phyloP scores from a whole-genome alignment of 352 stramenopile genomes.

The Phytophthora nicotianae region DNA sequence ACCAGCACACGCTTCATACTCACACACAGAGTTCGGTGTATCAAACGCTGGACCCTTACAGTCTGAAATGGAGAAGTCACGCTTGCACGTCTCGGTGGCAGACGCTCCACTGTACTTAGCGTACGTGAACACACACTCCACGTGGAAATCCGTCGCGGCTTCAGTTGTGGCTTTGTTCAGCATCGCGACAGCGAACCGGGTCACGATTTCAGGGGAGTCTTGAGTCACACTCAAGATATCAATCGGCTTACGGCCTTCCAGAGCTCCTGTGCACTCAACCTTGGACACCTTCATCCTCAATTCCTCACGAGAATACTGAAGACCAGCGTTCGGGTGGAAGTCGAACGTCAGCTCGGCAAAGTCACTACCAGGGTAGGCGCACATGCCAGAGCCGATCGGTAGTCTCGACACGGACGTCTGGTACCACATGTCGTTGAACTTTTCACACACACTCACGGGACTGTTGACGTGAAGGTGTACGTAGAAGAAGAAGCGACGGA shows the following conservation, averaged over 20 bases:
- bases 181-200: constrained; percentile 63
- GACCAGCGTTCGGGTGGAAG: constrained; percentile 53
- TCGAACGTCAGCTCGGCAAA: constrained; percentile 74
- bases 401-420: constrained; percentile 46
- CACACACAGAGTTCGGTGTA: constrained; percentile 40
- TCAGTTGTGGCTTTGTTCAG: constrained; percentile 46
- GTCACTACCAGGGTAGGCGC: constrained; percentile 60
- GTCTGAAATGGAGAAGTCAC: constrained; percentile 59
- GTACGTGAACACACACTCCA: constrained; percentile 69
- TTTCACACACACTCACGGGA: constrained; percentile 50
- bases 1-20: constrained; percentile 44
- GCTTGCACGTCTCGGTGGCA: constrained; percentile 40
- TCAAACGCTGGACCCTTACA: constrained; percentile 65
- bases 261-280: constrained; percentile 46
- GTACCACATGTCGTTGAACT: constrained; percentile 76
- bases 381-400: constrained; percentile 41
- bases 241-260: constrained; percentile 30
- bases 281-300: constrained; percentile 47
- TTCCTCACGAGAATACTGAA: constrained; percentile 42
- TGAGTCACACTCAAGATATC: constrained; percentile 43
- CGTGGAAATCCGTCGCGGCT: constrained; percentile 44
- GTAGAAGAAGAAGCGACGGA: constrained; percentile 51
- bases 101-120: constrained; percentile 24
- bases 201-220: constrained; percentile 48
- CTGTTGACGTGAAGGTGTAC: constrained; percentile 59